Conservation (phyloP, 306 rosid genomes). For the Sophora flavescens region DNA sequence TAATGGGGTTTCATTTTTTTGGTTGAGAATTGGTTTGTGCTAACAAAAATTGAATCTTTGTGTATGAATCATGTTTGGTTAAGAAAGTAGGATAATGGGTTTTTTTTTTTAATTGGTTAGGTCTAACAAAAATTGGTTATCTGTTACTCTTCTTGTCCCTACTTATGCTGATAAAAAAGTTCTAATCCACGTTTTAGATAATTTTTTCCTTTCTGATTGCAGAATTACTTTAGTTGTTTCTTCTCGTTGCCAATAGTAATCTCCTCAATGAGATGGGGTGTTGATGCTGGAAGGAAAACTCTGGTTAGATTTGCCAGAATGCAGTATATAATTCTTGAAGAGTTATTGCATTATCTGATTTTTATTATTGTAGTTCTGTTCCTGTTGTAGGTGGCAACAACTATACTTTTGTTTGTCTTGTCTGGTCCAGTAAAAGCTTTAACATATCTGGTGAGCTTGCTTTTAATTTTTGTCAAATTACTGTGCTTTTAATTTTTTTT, state of each 20-base stretch:
- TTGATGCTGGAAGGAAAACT: constrained; percentile 92
- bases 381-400: constrained; percentile 80
- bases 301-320: constrained; percentile 65
- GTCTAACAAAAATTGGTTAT: not conserved
- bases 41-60: not conserved
- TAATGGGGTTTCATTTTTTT: constrained; percentile 3
- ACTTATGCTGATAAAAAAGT: not conserved
- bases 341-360: constrained; percentile 17
- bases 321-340: constrained; percentile 22
- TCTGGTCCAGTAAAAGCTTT: constrained; percentile 97
- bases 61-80: not conserved
- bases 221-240: constrained; percentile 95
- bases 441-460: constrained; percentile 80
- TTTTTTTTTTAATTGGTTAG: not conserved
- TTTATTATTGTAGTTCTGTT: constrained; percentile 36
- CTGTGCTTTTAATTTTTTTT: constrained; percentile 27
- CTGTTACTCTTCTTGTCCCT: not conserved
- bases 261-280: constrained; percentile 99
- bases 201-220: constrained; percentile 42
- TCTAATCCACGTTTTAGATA: not conserved
- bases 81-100: not conserved
- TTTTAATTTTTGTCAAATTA: constrained; percentile 15
- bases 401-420: constrained; percentile 82
- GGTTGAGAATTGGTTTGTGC: not conserved
- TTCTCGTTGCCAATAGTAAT: constrained; percentile 91